Conservation (phyloP, 1,284 basidiomycete species). For the Termitomyces sp. region DNA sequence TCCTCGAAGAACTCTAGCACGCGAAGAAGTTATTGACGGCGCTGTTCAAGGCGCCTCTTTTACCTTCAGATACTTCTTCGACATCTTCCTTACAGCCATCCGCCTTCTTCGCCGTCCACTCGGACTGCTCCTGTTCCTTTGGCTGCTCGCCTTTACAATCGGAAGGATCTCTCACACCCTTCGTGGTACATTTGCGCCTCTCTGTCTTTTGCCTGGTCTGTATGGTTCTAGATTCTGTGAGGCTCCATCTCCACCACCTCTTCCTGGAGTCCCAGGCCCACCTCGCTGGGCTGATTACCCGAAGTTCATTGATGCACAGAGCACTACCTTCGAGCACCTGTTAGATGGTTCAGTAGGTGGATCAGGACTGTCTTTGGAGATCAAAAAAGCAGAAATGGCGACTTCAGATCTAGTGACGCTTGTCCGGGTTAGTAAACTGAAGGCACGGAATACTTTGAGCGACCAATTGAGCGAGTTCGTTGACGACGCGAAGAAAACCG, state of each 20-base stretch:
- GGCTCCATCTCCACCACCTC: slow-evolving; percentile 13
- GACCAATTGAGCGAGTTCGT: slow-evolving; percentile 47
- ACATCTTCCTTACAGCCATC: slow-evolving; percentile 42
- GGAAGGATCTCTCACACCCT: slow-evolving; percentile 36
- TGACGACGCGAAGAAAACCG: slow-evolving; percentile 52
- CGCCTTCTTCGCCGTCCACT: slow-evolving; percentile 51
- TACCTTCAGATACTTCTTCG: slow-evolving; percentile 36
- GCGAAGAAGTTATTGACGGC: slow-evolving; percentile 21
- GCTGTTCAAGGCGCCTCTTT: slow-evolving; percentile 24
- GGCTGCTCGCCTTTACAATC: slow-evolving; percentile 41
- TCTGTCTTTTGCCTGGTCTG: slow-evolving; percentile 58
- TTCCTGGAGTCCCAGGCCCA: slow-evolving; percentile 3
- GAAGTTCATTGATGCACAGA: slow-evolving; percentile 52
- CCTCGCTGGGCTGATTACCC: slow-evolving; percentile 53
- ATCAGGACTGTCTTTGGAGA: slow-evolving; percentile 53
- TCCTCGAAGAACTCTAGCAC: slow-evolving; percentile 8
- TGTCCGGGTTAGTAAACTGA: slow-evolving; percentile 55
- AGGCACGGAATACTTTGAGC: slow-evolving; percentile 51
- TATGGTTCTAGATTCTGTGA: slow-evolving; percentile 43
- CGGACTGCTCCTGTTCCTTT: slow-evolving; percentile 47
- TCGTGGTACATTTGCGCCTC: slow-evolving; percentile 42
- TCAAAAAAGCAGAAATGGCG: slow-evolving; percentile 74
- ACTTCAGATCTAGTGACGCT: slow-evolving; percentile 58
- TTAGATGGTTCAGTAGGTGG: slow-evolving; percentile 52
- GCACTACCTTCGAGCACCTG: slow-evolving; percentile 55